Base-by-base conservation (phyloP, 2,329 filamentous ascomycete genomes). In the Epichloe amarillans region DNA sequence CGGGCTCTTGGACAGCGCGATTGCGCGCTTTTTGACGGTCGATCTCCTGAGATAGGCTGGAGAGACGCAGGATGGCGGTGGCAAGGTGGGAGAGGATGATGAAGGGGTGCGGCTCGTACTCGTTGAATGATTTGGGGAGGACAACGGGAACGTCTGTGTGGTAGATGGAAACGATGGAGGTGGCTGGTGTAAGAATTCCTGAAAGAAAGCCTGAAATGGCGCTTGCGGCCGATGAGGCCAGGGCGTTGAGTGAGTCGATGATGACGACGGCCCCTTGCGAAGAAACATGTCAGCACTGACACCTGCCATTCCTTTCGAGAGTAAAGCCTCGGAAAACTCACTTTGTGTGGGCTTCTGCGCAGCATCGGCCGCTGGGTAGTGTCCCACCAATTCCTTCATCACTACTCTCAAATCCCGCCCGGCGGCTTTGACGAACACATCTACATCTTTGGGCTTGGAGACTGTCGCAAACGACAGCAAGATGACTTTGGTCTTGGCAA, bases 401-500 rank as follows among this genome's bases (percentile, higher is more conserved):
- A 91, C 72, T 3, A 71, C 64, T 3, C 72, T 65, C 5, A 82
- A 69, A 5, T 71, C 67, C 60, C 81, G 83, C n/a, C 77, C 74
- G 4, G 77, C 72, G 4, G 81, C 80, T 50, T 73, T 74, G 56
- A 95, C 70, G 58, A 89, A 82, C 43, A 80, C 67, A 61, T 93
- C 83, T 8, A 80, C 79, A 50, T 80, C 74, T 48, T 71, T 71
- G 1, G 84, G 81, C 46, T 77, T 80, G 41, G 74, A 76, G 5
- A 88, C 69, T 0, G 87, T 88, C 52, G 86, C 79, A 60, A 93
- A 91, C 1, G 88, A 85, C 40, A 95, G 72, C 60, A 87, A 84
- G 19, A 94, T 76, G 44, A 89, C 73, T 60, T 84, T 84, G 51
- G 79, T 73, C 61, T 84, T 85, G 4, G 80, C 76, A 33, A 76